Base-by-base conservation (phyloP, 768 basidiomycete genomes). In the Polyporus arcularius region DNA sequence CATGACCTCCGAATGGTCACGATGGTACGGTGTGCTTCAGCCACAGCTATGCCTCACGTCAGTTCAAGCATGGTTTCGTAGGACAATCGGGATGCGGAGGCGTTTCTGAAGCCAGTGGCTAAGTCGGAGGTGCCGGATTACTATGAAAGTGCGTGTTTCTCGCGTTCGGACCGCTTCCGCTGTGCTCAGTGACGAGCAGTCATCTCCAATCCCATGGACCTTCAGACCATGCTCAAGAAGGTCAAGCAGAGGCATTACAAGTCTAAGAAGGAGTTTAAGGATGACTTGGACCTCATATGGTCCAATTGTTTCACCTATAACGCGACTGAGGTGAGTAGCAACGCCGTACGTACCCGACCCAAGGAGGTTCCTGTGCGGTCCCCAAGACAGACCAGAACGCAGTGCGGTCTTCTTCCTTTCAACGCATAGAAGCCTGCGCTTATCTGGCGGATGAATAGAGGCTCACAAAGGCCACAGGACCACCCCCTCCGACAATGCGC, bases 231-330 rank as follows among this genome's bases (percentile, higher is more conserved):
- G 84, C 81, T 89, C 53, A 94, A 88, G 82, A 96, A 96, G 75
- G 90, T 98, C 71, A 98, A 97, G 78, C 79, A 83, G 60, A 92
- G 91, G 72, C 82, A 85, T 50, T 98, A 97, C 83, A 95, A 96
- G 75, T 92, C 88, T 32, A 98, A 98, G 76, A 81, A 86, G 64
- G 92, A 96, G 68, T 98, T 99, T 75, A 89, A 89, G 64, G 89
- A 92, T 60, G 97, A 99, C 76, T 79, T 99, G 45, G 92, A 96
- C 66, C 84, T 98, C 62, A 98, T 99, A 66, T 99, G 97, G 97
- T 86, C 86, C 48, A 99, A 98, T 65, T 98, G 96, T 74, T 84
- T 89, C 64, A 86, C 83, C 5, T 98, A 98, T 74, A 99, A 99
- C 73, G 88, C 92, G 16, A 83, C 87, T 11, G 90, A 94, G 79